These are phyloP conservation scores for Ophiostoma perfectum DNA, from an alignment of 2,329 filamentous ascomycete genomes.

Conservation along the genomic window DNA sequence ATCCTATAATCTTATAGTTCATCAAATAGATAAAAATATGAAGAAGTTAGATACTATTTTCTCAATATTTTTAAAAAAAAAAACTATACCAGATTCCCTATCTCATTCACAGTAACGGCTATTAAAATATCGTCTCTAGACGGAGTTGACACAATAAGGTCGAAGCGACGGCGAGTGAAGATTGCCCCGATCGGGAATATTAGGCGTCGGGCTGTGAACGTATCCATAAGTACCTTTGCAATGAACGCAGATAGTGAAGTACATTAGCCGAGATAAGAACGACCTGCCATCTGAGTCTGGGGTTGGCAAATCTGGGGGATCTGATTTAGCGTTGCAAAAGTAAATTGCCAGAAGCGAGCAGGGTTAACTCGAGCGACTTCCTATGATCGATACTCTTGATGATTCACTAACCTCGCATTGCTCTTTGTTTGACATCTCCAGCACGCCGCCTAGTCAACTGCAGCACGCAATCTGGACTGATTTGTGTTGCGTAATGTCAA, in stretches of 20 bases:
- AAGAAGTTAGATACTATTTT: neutral
- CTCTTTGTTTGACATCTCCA: neutral
- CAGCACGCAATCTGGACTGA: neutral
- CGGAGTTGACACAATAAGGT: neutral
- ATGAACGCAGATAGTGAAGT: neutral
- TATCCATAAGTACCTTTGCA: neutral
- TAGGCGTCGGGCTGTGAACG: neutral
- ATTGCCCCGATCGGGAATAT: neutral
- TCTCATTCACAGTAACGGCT: neutral
- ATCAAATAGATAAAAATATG: neutral
- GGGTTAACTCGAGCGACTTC: no score
- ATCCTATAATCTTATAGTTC: no score
- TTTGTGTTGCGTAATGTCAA: no score
- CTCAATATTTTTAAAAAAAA: no score
- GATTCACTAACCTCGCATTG: neutral
- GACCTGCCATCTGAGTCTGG: neutral
- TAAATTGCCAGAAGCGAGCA: no score
- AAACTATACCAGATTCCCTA: no score
- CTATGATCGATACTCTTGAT: neutral
- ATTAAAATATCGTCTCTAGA: neutral
- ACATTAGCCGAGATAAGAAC: neutral
- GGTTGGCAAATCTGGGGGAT: slow-evolving; percentile 12
- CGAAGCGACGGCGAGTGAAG: neutral
- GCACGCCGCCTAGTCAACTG: neutral
- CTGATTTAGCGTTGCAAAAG: slow-evolving; percentile 8